Percentiles rank a stretch among this genome's conserved stretches.
phyloP scores from a whole-genome alignment of 164 flowering plant genomes.

The Cinnamomum chago region DNA sequence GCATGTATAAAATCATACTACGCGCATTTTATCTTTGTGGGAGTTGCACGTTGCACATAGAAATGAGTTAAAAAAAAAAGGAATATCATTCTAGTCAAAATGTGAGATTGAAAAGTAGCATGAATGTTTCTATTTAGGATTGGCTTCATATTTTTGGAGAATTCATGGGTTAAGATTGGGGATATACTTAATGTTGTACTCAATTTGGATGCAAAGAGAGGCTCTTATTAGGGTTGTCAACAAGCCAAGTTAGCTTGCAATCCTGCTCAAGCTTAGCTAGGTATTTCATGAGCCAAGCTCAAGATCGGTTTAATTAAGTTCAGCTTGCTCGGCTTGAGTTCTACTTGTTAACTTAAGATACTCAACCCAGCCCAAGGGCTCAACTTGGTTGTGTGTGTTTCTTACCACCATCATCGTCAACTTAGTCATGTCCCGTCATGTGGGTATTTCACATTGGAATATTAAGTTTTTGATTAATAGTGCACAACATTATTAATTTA shows the following conservation, averaged over 20 bases:
- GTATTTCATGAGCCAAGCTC: not conserved
- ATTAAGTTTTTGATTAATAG: too few species aligned
- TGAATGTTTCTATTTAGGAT: not conserved
- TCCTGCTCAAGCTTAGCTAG: too few species aligned
- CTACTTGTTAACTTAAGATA: too few species aligned
- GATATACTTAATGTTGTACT: not conserved
- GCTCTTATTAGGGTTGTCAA: not conserved
- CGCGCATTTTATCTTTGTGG: too few species aligned
- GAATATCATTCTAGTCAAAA: not conserved
- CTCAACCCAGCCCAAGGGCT: too few species aligned
- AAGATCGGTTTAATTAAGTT: not conserved
- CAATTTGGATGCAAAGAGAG: not conserved
- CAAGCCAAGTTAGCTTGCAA: too few species aligned
- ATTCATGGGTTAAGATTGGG: not conserved
- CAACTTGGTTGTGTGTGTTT: too few species aligned
- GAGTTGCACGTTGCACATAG: not conserved
- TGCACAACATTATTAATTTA: too few species aligned
- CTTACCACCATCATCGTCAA: too few species aligned
- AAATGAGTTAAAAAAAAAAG: not conserved
- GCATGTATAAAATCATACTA: too few species aligned
- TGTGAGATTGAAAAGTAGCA: not conserved
- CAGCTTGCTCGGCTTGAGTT: not conserved
- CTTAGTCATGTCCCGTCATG: too few species aligned
- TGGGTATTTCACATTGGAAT: too few species aligned
- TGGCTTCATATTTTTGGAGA: not conserved